Percentiles rank a stretch among this genome's conserved stretches.
These are phyloP conservation scores for Candolleomyces efflorescens DNA, from an alignment of 768 basidiomycete genomes.

Conservation along the genomic window DNA sequence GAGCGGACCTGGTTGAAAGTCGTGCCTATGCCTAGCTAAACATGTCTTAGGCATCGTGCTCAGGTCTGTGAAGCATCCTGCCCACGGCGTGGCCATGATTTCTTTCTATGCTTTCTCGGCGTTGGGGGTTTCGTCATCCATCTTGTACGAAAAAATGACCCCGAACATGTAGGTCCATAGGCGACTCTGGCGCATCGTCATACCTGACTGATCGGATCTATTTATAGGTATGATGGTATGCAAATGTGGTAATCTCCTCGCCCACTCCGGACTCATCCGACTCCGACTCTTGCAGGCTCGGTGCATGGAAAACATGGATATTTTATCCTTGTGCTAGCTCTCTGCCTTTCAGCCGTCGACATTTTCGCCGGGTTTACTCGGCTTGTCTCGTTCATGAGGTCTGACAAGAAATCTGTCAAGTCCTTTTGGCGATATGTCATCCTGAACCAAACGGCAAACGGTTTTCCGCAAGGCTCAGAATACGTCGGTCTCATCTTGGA, in stretches of 20 bases:
- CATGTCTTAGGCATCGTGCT: constrained; percentile 65
- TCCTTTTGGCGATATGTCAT: constrained; percentile 57
- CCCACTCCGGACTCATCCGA: background rate
- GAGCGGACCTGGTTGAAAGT: constrained; percentile 4
- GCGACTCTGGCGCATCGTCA: constrained; percentile 10
- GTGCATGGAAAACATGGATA: constrained; percentile 65
- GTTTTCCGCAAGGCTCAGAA: constrained; percentile 30
- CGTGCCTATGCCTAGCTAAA: constrained; percentile 1
- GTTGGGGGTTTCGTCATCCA: constrained; percentile 65
- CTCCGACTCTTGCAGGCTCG: constrained; percentile 27
- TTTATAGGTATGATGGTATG: constrained; percentile 60
- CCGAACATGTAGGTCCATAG: constrained; percentile 69
- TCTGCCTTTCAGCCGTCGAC: constrained; percentile 45
- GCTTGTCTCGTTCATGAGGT: constrained; percentile 41
- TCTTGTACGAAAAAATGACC: constrained; percentile 72
- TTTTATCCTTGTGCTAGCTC: constrained; percentile 32
- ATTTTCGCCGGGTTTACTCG: constrained; percentile 48
- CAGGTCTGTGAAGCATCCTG: constrained; percentile 70
- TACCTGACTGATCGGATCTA: constrained; percentile 14
- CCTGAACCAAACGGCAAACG: constrained; percentile 38
- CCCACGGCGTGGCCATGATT: constrained; percentile 52
- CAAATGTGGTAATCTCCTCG: constrained; percentile 13
- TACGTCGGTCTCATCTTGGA: constrained; percentile 57
- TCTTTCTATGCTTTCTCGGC: constrained; percentile 58
- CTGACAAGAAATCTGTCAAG: constrained; percentile 41